Evolutionary conservation across 2,329 filamentous ascomycete species (phyloP), one percentile per base, ranked within the genome.

Genomic region (Nannizziopsis barbatae): DNA sequence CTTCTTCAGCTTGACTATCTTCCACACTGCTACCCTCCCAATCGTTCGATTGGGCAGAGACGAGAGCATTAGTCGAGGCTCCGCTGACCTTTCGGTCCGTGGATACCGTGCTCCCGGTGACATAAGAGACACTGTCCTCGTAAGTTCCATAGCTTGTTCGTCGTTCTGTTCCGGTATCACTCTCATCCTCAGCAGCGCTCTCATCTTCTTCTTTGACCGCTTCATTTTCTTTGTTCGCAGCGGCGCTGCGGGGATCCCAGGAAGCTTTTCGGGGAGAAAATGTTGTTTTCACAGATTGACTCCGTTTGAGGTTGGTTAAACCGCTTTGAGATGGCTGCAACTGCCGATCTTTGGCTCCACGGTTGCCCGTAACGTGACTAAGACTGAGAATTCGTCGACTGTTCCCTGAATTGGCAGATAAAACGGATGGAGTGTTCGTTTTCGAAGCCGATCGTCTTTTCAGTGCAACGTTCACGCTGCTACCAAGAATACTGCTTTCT

Each of bases 381-480:
- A 96, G 77, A 44, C 87, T 95, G 51, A 93, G 77, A 59, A 96
- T 95, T 42, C 92, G 81, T 36, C 90, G 77, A 62, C 80, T 75
- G 67, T 75, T 60, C 59, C 77, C 70, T 14, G 71, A 69, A 42
- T 66, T 65, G 2, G 69, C 63, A 37, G 69, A 64, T 1, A 75
- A 67, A 14, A 68, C 71, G 1, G 77, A 64, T 18, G 61, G 62
- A 11, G 57, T 51, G 11, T 60, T 49, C 58, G 65, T 46, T 61
- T 68, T 44, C 66, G 69, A 58, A 60, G 76, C 53, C 50, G 61
- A 74, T 66, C 64, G 74, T 72, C 57, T 76, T 68, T 69, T 75
- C 58, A 74, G 54, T 11, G 70, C 70, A 61, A 73, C 67, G 9
- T 68, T 67, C 20, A 73, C 63, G 27, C 65, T 63, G 51, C 61